A percentile compares a stretch with the other conserved stretches of the same genome.
Evolutionary conservation across 176 grass and related monocot species (phyloP).

Genomic region (Carex pumila): DNA sequence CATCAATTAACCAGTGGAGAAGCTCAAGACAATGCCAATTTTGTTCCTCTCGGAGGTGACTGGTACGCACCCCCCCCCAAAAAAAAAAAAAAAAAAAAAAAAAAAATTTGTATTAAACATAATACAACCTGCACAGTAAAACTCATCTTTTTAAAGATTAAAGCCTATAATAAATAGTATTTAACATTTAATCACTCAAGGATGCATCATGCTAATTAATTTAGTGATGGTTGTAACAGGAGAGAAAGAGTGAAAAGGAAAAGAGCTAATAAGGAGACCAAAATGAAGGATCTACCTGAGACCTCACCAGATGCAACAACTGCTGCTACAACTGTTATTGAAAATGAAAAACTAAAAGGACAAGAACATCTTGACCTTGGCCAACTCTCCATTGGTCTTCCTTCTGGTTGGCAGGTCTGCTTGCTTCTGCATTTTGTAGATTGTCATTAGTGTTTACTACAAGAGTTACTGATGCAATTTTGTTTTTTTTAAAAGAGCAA

Average conservation of each 20-base stretch:
- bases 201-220: not conserved
- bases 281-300: slow-evolving; percentile 1
- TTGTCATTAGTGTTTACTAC: not conserved
- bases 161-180: not conserved
- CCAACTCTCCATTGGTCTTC: slow-evolving; percentile 73
- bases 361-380: slow-evolving; percentile 48
- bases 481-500: not conserved
- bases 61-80: slow-evolving; percentile 37
- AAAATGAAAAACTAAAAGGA: slow-evolving; percentile 16
- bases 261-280: slow-evolving; percentile 43
- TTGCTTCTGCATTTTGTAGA: not conserved
- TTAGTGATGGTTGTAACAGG: slow-evolving; percentile 28
- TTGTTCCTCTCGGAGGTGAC: slow-evolving; percentile 78
- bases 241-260: slow-evolving; percentile 73
- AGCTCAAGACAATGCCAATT: slow-evolving; percentile 85
- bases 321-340: not conserved
- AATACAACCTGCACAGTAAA: not conserved
- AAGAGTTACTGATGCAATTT: not conserved
- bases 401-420: slow-evolving; percentile 76
- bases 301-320: not conserved
- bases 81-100: too few species aligned
- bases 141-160: not conserved
- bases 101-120: not conserved
- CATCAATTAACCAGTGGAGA: slow-evolving; percentile 80
- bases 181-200: not conserved